A percentile compares a stretch with the other conserved stretches of the same genome.
Conservation (phyloP, 495 filamentous ascomycete genomes). For the Chaetomium fimeti region DNA sequence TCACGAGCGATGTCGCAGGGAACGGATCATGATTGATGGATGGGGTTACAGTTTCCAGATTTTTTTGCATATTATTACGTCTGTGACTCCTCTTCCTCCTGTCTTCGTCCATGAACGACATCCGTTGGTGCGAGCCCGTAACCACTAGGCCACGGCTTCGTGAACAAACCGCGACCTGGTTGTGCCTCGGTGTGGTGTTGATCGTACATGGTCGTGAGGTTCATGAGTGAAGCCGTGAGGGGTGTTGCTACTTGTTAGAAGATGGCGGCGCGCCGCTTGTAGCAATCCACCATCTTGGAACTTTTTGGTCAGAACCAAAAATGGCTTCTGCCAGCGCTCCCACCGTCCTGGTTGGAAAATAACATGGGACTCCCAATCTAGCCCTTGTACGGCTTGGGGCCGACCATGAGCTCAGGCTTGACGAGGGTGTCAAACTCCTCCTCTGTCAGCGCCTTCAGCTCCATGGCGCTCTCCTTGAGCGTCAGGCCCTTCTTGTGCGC, state of each 20-base stretch:
- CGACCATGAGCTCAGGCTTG: slow-evolving; percentile 94
- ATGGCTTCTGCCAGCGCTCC: neutral
- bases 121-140: neutral
- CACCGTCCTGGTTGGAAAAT: neutral
- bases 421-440: slow-evolving; percentile 91
- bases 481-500: slow-evolving; percentile 97
- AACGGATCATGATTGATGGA: neutral
- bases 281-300: neutral
- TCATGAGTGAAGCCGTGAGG: neutral
- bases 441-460: slow-evolving; percentile 84
- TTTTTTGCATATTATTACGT: slow-evolving; percentile 14
- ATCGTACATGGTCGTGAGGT: slow-evolving; percentile 7
- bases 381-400: slow-evolving; percentile 62
- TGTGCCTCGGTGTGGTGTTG: neutral
- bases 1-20: slow-evolving; percentile 15
- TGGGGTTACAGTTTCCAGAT: neutral
- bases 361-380: slow-evolving; percentile 16
- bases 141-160: neutral
- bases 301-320: too few relatives aligned
- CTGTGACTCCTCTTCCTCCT: neutral
- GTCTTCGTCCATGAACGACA: neutral
- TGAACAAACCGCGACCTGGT: neutral
- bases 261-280: neutral
- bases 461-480: slow-evolving; percentile 89
- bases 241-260: neutral